Percentiles rank a stretch among this genome's conserved stretches.
Evolutionary conservation across 2,329 filamentous ascomycete genomes (phyloP).

Genomic region (Cercospora sp.): DNA sequence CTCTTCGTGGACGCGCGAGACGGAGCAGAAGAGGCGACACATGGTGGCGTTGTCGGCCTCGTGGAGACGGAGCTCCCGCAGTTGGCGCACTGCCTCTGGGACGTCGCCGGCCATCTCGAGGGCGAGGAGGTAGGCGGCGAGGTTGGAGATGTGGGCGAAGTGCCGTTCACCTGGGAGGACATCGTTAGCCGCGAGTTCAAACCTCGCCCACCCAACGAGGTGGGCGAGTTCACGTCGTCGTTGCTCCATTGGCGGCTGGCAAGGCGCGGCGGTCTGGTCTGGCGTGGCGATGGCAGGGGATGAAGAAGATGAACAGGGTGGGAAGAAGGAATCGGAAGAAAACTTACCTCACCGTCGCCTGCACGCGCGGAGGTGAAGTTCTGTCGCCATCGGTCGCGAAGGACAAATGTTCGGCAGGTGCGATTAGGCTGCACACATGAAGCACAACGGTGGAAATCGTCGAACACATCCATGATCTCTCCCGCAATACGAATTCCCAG

Average conservation of each 20-base stretch:
- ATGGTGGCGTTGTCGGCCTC: neutral
- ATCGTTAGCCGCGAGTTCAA: neutral
- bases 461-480: neutral
- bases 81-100: neutral
- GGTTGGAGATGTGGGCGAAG: neutral
- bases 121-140: neutral
- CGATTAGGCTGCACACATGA: neutral
- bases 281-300: neutral
- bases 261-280: neutral
- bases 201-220: neutral
- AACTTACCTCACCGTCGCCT: neutral
- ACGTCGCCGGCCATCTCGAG: constrained; percentile 3
- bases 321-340: neutral
- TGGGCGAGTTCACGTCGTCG: neutral
- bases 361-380: neutral
- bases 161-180: neutral
- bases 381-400: neutral
- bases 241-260: neutral
- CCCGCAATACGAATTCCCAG: neutral
- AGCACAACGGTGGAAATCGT: neutral
- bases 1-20: constrained; percentile 1
- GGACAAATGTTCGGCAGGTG: neutral
- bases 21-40: neutral
- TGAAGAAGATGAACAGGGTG: neutral
- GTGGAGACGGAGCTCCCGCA: neutral